Conservation (phyloP, 306 rosid genomes). For the Notholithocarpus densiflorus region DNA sequence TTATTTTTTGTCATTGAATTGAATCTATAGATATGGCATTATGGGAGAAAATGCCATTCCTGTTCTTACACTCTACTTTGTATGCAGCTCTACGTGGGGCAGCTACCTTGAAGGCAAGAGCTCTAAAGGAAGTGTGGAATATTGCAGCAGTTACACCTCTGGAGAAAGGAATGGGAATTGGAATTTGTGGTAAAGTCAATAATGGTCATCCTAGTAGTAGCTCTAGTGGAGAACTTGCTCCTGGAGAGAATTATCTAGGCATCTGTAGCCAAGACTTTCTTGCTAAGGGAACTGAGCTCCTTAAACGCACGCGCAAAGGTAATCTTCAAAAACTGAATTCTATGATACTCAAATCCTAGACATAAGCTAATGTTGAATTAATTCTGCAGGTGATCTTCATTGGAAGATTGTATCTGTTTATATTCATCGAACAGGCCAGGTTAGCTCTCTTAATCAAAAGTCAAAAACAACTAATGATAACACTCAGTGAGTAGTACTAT, state of each 20-base stretch:
- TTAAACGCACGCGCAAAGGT: slow-evolving; percentile 95
- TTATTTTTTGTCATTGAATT: not conserved
- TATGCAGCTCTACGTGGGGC: slow-evolving; percentile 39
- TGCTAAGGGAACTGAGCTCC: slow-evolving; percentile 85
- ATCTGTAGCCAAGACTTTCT: slow-evolving; percentile 62
- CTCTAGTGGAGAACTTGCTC: slow-evolving; percentile 55
- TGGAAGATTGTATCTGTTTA: slow-evolving; percentile 92
- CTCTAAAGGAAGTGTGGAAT: slow-evolving; percentile 82
- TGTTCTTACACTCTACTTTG: not conserved
- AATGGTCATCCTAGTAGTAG: slow-evolving; percentile 35
- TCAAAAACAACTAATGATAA: not conserved
- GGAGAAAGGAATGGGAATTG: slow-evolving; percentile 58
- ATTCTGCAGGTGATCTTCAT: slow-evolving; percentile 84
- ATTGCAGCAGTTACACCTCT: slow-evolving; percentile 73
- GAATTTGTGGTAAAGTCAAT: slow-evolving; percentile 44
- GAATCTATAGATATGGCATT: not conserved
- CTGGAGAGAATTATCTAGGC: slow-evolving; percentile 42
- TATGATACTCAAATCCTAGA: not conserved
- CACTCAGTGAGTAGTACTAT: not conserved
- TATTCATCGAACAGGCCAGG: slow-evolving; percentile 78
- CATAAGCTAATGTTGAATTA: slow-evolving; percentile 1
- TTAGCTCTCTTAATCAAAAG: slow-evolving; percentile 15
- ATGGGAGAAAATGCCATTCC: not conserved
- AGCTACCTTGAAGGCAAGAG: slow-evolving; percentile 83
- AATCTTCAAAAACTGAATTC: not conserved